Conservation (phyloP, 495 filamentous ascomycete genomes). For the Lasiosphaeria hispida region DNA sequence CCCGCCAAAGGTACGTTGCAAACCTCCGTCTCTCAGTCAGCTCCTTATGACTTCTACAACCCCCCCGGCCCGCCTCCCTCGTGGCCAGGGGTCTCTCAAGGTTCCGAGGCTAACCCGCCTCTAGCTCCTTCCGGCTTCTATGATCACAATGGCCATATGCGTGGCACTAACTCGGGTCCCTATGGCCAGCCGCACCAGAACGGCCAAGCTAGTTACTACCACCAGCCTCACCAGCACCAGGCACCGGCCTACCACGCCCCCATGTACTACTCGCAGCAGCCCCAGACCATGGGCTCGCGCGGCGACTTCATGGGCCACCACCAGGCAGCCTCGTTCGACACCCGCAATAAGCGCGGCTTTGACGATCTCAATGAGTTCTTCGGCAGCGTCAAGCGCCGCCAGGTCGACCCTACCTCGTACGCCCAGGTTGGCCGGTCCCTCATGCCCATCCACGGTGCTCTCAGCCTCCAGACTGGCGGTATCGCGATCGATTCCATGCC, state of each 20-base stretch:
- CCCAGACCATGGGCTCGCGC: constrained; percentile 50
- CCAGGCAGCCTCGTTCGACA: constrained; percentile 52
- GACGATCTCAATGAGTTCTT: constrained; percentile 94
- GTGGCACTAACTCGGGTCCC: constrained; percentile 47
- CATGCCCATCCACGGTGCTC: constrained; percentile 62
- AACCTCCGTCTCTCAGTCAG: neutral
- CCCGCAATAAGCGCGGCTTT: constrained; percentile 74
- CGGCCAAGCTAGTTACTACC: constrained; percentile 51
- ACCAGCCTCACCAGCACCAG: constrained; percentile 59
- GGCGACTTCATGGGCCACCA: constrained; percentile 52
- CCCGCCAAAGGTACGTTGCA: constrained; percentile 53
- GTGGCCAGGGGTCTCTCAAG: neutral
- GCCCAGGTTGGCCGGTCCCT: constrained; percentile 77
- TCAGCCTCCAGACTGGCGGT: constrained; percentile 65
- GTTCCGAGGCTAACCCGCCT: constrained; percentile 43
- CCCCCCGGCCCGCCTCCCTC: neutral
- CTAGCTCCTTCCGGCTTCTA: constrained; percentile 56
- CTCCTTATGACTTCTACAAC: constrained; percentile 1
- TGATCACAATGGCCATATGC: constrained; percentile 58
- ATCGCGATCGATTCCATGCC: constrained; percentile 66
- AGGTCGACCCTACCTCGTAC: constrained; percentile 83
- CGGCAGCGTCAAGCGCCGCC: constrained; percentile 81
- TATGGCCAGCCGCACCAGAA: constrained; percentile 51
- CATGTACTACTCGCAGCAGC: constrained; percentile 58
- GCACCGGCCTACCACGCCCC: constrained; percentile 53